Percentiles rank a stretch among this genome's conserved stretches.
Evolutionary conservation across 352 stramenopile genomes (phyloP).

Genomic region (Phytopythium oedochilum): DNA sequence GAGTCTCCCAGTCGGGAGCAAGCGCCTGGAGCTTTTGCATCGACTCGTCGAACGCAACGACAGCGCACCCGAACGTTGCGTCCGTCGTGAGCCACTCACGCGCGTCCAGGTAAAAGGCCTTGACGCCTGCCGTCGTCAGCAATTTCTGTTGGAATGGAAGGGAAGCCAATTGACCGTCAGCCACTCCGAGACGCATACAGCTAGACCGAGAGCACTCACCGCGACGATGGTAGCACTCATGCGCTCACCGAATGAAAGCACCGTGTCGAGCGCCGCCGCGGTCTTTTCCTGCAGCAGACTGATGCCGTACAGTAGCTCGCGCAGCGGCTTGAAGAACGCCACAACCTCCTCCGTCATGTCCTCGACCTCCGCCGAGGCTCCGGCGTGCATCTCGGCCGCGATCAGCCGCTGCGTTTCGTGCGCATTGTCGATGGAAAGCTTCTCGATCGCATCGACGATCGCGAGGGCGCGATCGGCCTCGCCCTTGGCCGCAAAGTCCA

Average conservation of each 20-base stretch:
- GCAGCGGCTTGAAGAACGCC: slow-evolving; percentile 68
- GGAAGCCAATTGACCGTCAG: background rate
- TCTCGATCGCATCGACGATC: slow-evolving; percentile 56
- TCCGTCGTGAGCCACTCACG: slow-evolving; percentile 75
- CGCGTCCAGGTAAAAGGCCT: slow-evolving; percentile 63
- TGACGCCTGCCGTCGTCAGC: slow-evolving; percentile 50
- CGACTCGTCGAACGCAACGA: slow-evolving; percentile 73
- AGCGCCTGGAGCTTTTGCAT: slow-evolving; percentile 60
- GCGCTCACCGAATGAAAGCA: slow-evolving; percentile 76
- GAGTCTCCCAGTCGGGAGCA: slow-evolving; percentile 29
- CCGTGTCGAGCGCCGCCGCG: slow-evolving; percentile 53
- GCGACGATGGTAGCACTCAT: slow-evolving; percentile 73
- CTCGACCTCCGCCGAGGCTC: slow-evolving; percentile 20
- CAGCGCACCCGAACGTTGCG: slow-evolving; percentile 63
- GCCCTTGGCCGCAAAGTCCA: slow-evolving; percentile 49
- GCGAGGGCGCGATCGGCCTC: slow-evolving; percentile 36
- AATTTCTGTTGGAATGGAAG: slow-evolving; percentile 19
- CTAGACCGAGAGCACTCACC: slow-evolving; percentile 13
- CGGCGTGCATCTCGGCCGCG: slow-evolving; percentile 10
- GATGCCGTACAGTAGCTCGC: slow-evolving; percentile 74
- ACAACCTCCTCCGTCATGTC: slow-evolving; percentile 50
- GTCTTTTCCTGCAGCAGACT: slow-evolving; percentile 76
- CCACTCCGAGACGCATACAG: background rate
- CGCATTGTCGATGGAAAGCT: slow-evolving; percentile 56
- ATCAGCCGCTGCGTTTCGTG: slow-evolving; percentile 56